phyloP scores from a whole-genome alignment of 1,284 basidiomycete species.

The Inonotus obliquus region DNA sequence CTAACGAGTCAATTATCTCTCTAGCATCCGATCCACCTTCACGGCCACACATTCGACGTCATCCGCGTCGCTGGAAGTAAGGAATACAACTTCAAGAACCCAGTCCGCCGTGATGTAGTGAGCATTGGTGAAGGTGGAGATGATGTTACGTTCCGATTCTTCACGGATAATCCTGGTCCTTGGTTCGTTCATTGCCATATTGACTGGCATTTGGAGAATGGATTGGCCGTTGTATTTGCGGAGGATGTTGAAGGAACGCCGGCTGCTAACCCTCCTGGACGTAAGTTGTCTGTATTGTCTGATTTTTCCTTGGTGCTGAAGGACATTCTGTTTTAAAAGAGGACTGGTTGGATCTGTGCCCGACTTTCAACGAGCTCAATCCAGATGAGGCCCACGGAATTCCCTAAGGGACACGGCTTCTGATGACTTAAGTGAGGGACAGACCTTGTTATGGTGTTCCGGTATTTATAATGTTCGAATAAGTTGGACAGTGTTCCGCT shows the following conservation, averaged over 20 bases:
- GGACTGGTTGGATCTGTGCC: too few species aligned
- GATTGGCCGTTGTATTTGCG: conserved; percentile 34
- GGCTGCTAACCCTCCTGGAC: background rate
- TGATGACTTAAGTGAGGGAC: too few species aligned
- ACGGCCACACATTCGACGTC: conserved; percentile 39
- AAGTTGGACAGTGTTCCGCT: too few species aligned
- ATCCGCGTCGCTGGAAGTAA: conserved; percentile 26
- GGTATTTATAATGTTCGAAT: too few species aligned
- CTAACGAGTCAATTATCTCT: too few species aligned
- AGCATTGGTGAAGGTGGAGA: conserved; percentile 24
- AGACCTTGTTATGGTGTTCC: too few species aligned
- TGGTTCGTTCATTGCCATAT: conserved; percentile 44
- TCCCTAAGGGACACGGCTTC: too few species aligned
- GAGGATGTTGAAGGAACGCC: background rate
- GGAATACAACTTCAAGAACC: conserved; percentile 33
- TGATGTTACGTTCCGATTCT: conserved; percentile 41
- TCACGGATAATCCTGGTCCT: conserved; percentile 42
- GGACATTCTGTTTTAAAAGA: too few species aligned
- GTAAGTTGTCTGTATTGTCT: too few species aligned
- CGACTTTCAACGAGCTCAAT: too few species aligned
- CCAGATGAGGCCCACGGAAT: too few species aligned
- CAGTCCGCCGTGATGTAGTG: conserved; percentile 36
- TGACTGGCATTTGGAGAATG: conserved; percentile 18
- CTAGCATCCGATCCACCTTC: conserved; percentile 39
- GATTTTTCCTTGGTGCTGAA: too few species aligned